Evolutionary conservation across 805 yeast genomes (phyloP).

Genomic region (Brettanomyces sp.): DNA sequence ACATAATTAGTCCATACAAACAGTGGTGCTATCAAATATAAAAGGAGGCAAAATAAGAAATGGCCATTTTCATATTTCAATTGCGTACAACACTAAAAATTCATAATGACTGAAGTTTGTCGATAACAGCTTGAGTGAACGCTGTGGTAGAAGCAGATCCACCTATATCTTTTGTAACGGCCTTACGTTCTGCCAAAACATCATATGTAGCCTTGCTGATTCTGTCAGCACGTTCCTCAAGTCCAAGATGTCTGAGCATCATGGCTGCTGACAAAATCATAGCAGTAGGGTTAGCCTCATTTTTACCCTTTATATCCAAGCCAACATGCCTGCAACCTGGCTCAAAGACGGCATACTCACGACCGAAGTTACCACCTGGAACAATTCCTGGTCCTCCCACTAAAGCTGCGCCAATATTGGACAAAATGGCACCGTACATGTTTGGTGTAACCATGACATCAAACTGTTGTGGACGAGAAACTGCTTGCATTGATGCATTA

Average conservation of each 20-base stretch:
- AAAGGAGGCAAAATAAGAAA: not conserved
- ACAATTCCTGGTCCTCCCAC: conserved; percentile 98
- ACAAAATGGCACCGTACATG: conserved; percentile 93
- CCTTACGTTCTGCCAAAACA: conserved; percentile 81
- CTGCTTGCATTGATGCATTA: conserved; percentile 99
- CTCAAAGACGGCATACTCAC: conserved; percentile 95
- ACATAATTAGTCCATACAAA: not conserved
- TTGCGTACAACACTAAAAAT: not conserved
- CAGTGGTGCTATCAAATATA: not conserved
- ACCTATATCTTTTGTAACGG: conserved; percentile 84
- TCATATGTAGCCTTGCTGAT: conserved; percentile 83
- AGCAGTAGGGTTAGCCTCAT: conserved; percentile 97
- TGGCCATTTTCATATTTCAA: not conserved
- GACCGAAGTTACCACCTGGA: conserved; percentile 97
- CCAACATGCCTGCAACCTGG: conserved; percentile 99
- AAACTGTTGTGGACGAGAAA: conserved; percentile 94
- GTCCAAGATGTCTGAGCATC: conserved; percentile 92
- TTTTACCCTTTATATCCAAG: conserved; percentile 87
- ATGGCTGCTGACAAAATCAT: conserved; percentile 86
- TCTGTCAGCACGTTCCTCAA: conserved; percentile 74
- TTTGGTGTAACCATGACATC: conserved; percentile 97
- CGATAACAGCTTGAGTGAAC: conserved; percentile 85
- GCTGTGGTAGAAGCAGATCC: conserved; percentile 86
- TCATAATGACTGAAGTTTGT: conserved; percentile 40
- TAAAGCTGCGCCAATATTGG: conserved; percentile 95